phyloP scores from a whole-genome alignment of 345 rosid species.

The Orychophragmus violaceus region DNA sequence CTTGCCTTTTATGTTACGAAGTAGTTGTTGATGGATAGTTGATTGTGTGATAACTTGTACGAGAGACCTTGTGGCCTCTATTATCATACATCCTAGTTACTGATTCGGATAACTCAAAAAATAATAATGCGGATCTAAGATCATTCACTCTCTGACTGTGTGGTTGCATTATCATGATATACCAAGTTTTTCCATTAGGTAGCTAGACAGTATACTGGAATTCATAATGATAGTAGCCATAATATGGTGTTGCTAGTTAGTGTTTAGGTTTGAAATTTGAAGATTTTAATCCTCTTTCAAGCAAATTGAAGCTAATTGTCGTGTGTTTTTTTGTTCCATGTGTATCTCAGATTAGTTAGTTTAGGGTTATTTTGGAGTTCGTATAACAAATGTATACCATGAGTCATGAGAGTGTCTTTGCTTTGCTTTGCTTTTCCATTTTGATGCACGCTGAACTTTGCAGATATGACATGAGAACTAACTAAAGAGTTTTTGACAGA shows the following conservation, averaged over 20 bases:
- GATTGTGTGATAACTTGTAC: background rate
- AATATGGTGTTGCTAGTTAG: background rate
- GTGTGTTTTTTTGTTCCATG: background rate
- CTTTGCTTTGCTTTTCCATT: background rate
- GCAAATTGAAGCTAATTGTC: background rate
- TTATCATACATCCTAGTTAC: background rate
- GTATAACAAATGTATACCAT: background rate
- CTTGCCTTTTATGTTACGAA: background rate
- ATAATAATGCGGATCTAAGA: background rate
- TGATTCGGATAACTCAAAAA: background rate
- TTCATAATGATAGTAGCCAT: background rate
- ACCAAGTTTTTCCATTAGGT: background rate
- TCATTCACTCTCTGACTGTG: background rate
- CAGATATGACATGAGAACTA: too few relatives aligned
- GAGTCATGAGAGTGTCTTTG: background rate
- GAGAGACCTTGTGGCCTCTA: background rate
- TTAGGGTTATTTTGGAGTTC: background rate
- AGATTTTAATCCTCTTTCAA: background rate
- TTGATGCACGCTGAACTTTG: too few relatives aligned
- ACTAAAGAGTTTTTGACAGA: conserved; percentile 37
- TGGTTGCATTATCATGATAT: background rate
- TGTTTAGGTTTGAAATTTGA: background rate
- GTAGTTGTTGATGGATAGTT: background rate
- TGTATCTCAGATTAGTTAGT: background rate
- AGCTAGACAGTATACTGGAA: background rate